These are phyloP conservation scores for Capsella rubella DNA, from an alignment of 441 rosid genomes.

Conservation along the genomic window DNA sequence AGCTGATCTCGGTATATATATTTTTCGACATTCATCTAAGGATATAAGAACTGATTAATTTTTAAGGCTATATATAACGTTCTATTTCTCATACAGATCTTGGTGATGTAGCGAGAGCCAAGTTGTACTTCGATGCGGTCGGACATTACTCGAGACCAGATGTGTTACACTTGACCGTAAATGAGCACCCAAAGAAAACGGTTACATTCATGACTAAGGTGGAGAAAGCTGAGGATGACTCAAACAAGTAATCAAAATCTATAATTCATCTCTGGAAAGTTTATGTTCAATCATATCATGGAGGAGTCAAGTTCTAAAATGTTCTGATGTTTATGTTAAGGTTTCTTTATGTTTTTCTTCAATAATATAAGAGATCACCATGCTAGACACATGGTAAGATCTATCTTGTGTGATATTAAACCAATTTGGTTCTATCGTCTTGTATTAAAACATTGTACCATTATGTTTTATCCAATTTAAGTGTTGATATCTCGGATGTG, in stretches of 20 bases:
- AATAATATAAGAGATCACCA: conserved; percentile 17
- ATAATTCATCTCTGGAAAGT: neutral
- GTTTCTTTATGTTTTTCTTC: neutral
- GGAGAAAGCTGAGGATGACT: conserved; percentile 38
- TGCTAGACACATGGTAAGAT: neutral
- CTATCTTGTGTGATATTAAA: neutral
- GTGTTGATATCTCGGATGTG: no score
- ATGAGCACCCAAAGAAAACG: conserved; percentile 62
- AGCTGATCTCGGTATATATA: conserved; percentile 73
- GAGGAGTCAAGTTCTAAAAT: neutral
- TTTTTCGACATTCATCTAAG: neutral
- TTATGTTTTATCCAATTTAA: no score
- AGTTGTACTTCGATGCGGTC: conserved; percentile 84
- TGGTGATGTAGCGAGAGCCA: conserved; percentile 80
- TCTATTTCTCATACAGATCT: conserved; percentile 56
- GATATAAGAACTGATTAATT: neutral
- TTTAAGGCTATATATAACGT: neutral
- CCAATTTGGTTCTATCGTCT: neutral
- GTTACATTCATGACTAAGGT: conserved; percentile 66
- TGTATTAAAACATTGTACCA: neutral
- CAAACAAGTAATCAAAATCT: neutral
- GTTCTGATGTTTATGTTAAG: neutral
- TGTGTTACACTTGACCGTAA: conserved; percentile 78
- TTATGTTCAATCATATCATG: neutral
- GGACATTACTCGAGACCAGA: conserved; percentile 92